These are phyloP conservation scores for Boeremia exigua DNA, from an alignment of 2,329 filamentous ascomycete species.

Conservation along the genomic window DNA sequence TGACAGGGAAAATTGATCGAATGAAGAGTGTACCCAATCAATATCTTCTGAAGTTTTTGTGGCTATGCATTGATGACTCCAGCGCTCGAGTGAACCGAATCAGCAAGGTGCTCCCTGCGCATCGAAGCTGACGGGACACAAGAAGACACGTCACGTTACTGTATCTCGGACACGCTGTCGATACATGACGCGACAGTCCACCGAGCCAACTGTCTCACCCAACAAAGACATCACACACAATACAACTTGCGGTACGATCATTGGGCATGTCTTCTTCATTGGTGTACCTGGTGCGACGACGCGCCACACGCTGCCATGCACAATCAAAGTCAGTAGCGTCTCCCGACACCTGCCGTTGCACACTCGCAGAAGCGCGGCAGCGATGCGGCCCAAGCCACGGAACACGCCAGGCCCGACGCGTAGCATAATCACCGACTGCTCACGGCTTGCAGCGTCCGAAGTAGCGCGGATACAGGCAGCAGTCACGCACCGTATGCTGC, in stretches of 20 bases:
- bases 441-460: conserved; percentile 82
- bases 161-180: conserved; percentile 23
- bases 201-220: neutral
- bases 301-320: neutral
- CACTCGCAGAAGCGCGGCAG: neutral
- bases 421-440: conserved; percentile 13
- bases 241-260: neutral
- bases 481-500: conserved; percentile 69
- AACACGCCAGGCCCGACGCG: neutral
- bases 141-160: neutral
- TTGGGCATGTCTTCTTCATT: conserved; percentile 23
- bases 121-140: neutral
- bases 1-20: neutral
- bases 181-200: conserved; percentile 11
- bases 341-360: neutral
- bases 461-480: conserved; percentile 79
- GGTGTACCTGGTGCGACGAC: conserved; percentile 15
- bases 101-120: neutral
- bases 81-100: neutral
- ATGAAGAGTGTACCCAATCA: neutral
- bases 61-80: neutral
- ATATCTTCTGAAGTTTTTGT: neutral
- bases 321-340: neutral
- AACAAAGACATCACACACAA: neutral
- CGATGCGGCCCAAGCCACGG: too few species aligned